A percentile compares a stretch with the other conserved stretches of the same genome.
These are phyloP conservation scores for Digitaria exilis DNA, from an alignment of 202 grass and related monocot genomes.

Conservation along the genomic window DNA sequence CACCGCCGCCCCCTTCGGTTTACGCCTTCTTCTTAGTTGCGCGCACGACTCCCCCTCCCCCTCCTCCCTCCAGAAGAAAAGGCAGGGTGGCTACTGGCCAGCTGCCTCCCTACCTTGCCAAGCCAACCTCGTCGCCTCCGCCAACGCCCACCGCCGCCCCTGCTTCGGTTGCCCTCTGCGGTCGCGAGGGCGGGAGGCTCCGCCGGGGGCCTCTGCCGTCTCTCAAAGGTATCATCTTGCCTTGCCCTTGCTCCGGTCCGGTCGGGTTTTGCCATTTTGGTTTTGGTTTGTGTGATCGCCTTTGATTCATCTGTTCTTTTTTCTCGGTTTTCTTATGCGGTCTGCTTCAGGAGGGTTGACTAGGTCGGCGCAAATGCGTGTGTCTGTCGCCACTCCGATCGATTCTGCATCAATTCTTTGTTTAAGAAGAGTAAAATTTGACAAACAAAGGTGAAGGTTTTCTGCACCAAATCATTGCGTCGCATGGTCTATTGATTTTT, in stretches of 20 bases:
- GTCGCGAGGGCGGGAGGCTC: constrained; percentile 11
- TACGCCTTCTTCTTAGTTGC: constrained; percentile 32
- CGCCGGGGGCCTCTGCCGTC: constrained; percentile 10
- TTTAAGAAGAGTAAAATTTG: background rate
- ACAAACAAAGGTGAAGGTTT: background rate
- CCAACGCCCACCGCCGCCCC: background rate
- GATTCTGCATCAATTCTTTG: background rate
- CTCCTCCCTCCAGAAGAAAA: background rate
- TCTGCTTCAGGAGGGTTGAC: background rate
- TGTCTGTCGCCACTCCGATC: background rate
- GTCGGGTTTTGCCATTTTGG: background rate
- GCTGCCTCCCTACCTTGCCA: background rate
- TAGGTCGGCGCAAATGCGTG: background rate
- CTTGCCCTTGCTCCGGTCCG: background rate
- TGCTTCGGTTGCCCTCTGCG: constrained; percentile 1
- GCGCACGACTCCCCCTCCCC: constrained; percentile 42
- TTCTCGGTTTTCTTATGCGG: background rate
- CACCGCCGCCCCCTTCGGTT: constrained; percentile 1
- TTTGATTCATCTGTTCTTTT: background rate
- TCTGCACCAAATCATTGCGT: background rate
- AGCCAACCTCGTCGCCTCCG: constrained; percentile 7
- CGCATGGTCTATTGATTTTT: background rate
- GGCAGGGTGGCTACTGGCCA: background rate
- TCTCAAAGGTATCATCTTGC: constrained; percentile 35
- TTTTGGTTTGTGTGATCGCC: background rate